Conservation (phyloP, 2,329 filamentous ascomycete genomes). For the Ophiostoma montium region DNA sequence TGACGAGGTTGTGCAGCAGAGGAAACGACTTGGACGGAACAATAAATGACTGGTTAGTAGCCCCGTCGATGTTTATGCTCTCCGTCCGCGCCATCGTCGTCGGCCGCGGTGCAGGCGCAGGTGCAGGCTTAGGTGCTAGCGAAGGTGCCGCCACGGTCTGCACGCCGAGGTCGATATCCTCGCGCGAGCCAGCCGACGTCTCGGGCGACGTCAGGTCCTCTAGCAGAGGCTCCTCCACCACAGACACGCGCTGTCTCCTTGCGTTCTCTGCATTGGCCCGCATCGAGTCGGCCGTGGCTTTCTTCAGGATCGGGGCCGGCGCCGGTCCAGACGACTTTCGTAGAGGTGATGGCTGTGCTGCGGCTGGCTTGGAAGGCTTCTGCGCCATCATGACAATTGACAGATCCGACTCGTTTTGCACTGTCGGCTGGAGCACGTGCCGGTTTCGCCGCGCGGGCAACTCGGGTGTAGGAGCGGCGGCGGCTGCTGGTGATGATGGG, state of each 20-base stretch:
- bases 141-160: not conserved
- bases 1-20: slow-evolving; percentile 13
- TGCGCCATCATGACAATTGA: slow-evolving; percentile 9
- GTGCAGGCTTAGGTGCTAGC: no score
- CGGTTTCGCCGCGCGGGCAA: slow-evolving; percentile 3
- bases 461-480: not conserved
- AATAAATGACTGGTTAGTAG: slow-evolving; percentile 14
- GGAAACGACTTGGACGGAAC: slow-evolving; percentile 14
- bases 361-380: not conserved
- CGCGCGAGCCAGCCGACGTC: slow-evolving; percentile 10
- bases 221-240: slow-evolving; percentile 1
- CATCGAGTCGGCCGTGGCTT: not conserved
- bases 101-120: not conserved
- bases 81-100: not conserved
- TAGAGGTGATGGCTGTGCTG: slow-evolving; percentile 1
- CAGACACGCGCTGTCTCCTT: not conserved
- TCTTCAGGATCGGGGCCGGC: not conserved
- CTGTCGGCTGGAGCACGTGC: slow-evolving; percentile 10
- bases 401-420: slow-evolving; percentile 14
- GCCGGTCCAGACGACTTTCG: not conserved
- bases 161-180: slow-evolving; percentile 5
- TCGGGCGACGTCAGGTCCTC: slow-evolving; percentile 11
- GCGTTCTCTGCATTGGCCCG: not conserved
- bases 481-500: not conserved
- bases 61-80: slow-evolving; percentile 1